Conservation (phyloP, 1,284 basidiomycete genomes). For the Trichosporon inkin region DNA sequence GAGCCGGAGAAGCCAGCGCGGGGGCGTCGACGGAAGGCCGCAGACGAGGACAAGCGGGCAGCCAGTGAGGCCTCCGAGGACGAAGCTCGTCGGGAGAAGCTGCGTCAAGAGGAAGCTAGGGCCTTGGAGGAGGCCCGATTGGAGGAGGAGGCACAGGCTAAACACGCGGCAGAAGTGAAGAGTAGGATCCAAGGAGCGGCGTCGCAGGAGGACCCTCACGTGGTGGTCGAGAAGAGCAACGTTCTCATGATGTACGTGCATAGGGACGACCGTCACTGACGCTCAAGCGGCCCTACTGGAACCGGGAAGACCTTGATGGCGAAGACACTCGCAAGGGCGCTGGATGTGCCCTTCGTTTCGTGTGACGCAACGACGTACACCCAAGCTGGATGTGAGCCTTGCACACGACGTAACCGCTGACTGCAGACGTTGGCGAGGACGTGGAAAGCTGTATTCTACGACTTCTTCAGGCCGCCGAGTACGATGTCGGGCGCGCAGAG, state of each 20-base stretch:
- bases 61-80: neutral
- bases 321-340: slow-evolving; percentile 72
- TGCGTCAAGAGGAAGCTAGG: slow-evolving; percentile 12
- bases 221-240: slow-evolving; percentile 82
- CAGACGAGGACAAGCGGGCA: slow-evolving; percentile 2
- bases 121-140: neutral
- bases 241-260: slow-evolving; percentile 71
- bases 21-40: neutral
- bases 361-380: slow-evolving; percentile 53
- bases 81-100: slow-evolving; percentile 1
- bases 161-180: slow-evolving; percentile 21
- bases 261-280: slow-evolving; percentile 9
- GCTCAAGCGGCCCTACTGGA: slow-evolving; percentile 47
- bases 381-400: slow-evolving; percentile 50
- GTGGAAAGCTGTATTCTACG: slow-evolving; percentile 84
- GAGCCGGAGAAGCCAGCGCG: neutral
- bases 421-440: slow-evolving; percentile 83
- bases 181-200: slow-evolving; percentile 12
- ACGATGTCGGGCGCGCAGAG: slow-evolving; percentile 66
- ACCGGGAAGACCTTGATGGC: slow-evolving; percentile 82
- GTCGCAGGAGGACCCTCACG: slow-evolving; percentile 19
- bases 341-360: slow-evolving; percentile 83
- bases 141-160: slow-evolving; percentile 22
- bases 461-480: slow-evolving; percentile 77
- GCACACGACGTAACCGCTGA: slow-evolving; percentile 19